Evolutionary conservation across 1,139 yeast species (phyloP), one percentile per base, ranked within the genome.

Genomic region (Diutina sp.): DNA sequence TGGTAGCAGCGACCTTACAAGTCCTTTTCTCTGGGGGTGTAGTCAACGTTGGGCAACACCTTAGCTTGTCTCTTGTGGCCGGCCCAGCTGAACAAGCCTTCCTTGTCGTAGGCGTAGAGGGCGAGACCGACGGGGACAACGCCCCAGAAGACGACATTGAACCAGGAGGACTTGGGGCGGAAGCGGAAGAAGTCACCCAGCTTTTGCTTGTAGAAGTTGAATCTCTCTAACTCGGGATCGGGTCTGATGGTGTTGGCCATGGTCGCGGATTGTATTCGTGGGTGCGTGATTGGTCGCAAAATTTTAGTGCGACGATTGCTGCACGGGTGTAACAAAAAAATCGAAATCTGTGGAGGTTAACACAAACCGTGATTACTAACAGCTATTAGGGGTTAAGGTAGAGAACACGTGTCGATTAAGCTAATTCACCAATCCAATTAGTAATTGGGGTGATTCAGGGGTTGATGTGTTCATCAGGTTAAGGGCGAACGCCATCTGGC

Each of bases 201-300:
- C 60, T 69, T 70, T 60, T 76, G 79, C 62, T 71, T 75, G 57
- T 78, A 78, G 41, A 66, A 61, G 63, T 76, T 76, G 69, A 75
- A 76, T 62, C 71, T 69, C 64, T 73, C 75, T 56, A 75, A 69
- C 58, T 69, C 77, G 57, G 71, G 72, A 62, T 76, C 80, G 63
- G 78, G 79, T 64, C 65, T 71, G 62, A 76, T 72, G 55, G 80
- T 76, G 58, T 69, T 74, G 56, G 80, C 80, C 80, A 76, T 76
- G 44, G 21, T 46, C 50, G 30, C 14, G 14, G 28, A 25, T 29
- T n/a, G 41, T 35, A 28, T n/a, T 47, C 7, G 21, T 47, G 51
- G 30, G 38, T 12, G 35, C 12, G 14, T 47, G 51, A 47, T 47
- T 47, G 51, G 51, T 29, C n/a, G 35, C 12, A n/a, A 44, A 44